Base-by-base conservation (phyloP, 1,284 basidiomycete genomes). In the Marasmius fiardii region DNA sequence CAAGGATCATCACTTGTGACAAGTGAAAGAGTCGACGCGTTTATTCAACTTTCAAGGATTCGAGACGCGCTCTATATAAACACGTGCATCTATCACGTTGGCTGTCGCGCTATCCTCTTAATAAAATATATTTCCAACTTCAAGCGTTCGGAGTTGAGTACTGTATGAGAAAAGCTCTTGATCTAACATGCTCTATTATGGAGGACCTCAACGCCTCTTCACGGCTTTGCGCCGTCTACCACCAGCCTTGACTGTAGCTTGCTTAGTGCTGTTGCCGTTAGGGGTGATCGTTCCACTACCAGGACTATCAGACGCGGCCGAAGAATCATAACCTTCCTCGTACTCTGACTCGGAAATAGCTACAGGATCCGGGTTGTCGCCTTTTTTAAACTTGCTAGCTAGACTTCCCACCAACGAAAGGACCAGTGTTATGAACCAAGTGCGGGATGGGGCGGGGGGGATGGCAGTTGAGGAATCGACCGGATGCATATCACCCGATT, bases 201-300 rank as follows among this genome's bases (percentile, higher is more conserved):
- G n/a, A n/a, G n/a, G n/a, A n/a, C n/a, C 8, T 65, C 61, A 75
- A 61, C 75, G 74, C 64, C 71, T 78, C 65, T 68, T 74, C 24
- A 74, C 71, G 7, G 68, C 74, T 64, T 83, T 85, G 57, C 85
- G 77, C 64, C 86, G 75, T 64, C 78, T 80, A 3, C 85, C 85
- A 1, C 83, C 85, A 2, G 79, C 77, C 65, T 77, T 86, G 52
- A 69, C 65, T 24, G 75, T 72, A 2, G 75, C 71, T 11, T 65
- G 69, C 18, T 60, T 56, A 21, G 53, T 58, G 7, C 59, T 65
- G 14, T 70, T 71, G 37, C 65, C 69, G 3, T 41, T 41, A 7
- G 74, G 72, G 6, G 76, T 78, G 28, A 67, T 71, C 18, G 69
- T 68, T 18, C 75, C 78, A 58, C 77, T 78, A 21, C 70, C 70